Evolutionary conservation across 2,329 filamentous ascomycete genomes (phyloP).

Genomic region (Byssoonygena ceratinophila): DNA sequence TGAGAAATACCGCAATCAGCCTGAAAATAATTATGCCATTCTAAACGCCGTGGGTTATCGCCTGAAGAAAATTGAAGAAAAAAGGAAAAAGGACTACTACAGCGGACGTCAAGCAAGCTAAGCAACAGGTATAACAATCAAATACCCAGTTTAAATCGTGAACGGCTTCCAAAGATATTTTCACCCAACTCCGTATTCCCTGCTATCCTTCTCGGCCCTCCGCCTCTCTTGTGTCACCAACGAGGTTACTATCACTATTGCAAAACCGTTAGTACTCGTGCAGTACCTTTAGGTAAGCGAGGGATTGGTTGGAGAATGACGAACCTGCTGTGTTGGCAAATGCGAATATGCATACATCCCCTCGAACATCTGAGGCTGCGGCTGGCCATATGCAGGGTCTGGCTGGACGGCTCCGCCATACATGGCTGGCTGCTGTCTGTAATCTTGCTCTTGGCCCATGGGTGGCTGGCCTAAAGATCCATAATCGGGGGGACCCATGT

Average conservation of each 20-base stretch:
- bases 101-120: not conserved
- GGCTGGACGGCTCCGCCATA: slow-evolving; percentile 70
- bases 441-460: slow-evolving; percentile 62
- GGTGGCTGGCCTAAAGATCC: slow-evolving; percentile 54
- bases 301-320: slow-evolving; percentile 22
- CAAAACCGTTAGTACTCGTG: not conserved
- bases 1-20: not conserved
- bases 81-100: not conserved
- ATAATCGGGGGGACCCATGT: slow-evolving; percentile 46
- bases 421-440: slow-evolving; percentile 65
- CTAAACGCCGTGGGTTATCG: not conserved
- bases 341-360: slow-evolving; percentile 75
- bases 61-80: not conserved
- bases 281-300: not conserved
- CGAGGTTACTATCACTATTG: slow-evolving; percentile 1
- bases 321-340: slow-evolving; percentile 74
- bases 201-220: not conserved
- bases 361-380: slow-evolving; percentile 67
- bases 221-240: not conserved
- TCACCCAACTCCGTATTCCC: slow-evolving; percentile 5
- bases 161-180: not conserved
- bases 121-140: not conserved
- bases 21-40: not conserved
- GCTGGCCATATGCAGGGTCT: slow-evolving; percentile 66
- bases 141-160: not conserved